Evolutionary conservation across 2,329 filamentous ascomycete species (phyloP), one percentile per base, ranked within the genome.

Genomic region (Trichothecium sympodiale): DNA sequence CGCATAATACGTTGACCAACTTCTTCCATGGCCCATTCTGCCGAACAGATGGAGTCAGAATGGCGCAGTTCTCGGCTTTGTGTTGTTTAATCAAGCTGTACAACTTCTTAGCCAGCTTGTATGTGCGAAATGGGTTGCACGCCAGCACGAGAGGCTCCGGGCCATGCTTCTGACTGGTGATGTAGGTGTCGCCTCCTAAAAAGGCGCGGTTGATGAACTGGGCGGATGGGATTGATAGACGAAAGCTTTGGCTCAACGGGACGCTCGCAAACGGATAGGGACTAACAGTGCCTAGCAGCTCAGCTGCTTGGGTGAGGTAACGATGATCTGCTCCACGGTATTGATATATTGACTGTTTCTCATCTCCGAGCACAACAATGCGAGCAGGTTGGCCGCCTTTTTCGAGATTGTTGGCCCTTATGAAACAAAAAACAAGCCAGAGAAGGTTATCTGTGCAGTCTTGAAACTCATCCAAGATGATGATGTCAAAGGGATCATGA

Each of bases 381-480:
- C 38, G 46, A 4, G 48, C 42, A 9, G 43, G 25, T 12, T 33
- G 31, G 1, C 43, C 45, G 2, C 39, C 40, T 9, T 35, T 36
- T 9, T 36, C 38, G 8, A 20, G 34, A 8, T 44, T 41, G 15
- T 52, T 46, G 14, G 49, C 40, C 3, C 28, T 36, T 17, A 55
- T 40, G 13, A 56, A 53, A n/a, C 42, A 39, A 15, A 17, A 40
- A 1, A 41, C 35, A 3, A 55, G 35, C 50, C 46, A 54, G 33
- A 51, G 55, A 3, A 50, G 37, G 17, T 40, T 18, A 6, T 46
- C 41, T 2, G 48, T 52, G 17, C 51, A 56, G 23, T 56, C 52
- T 20, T 55, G 53, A 15, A 56, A 45, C 36, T 56, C 53, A 23
- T 56, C 52, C 8, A 55, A 26, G 4, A 55, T 45, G 20, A 56